Evolutionary conservation across 2,329 filamentous ascomycete species (phyloP).

Genomic region (Escovopsis sp.): DNA sequence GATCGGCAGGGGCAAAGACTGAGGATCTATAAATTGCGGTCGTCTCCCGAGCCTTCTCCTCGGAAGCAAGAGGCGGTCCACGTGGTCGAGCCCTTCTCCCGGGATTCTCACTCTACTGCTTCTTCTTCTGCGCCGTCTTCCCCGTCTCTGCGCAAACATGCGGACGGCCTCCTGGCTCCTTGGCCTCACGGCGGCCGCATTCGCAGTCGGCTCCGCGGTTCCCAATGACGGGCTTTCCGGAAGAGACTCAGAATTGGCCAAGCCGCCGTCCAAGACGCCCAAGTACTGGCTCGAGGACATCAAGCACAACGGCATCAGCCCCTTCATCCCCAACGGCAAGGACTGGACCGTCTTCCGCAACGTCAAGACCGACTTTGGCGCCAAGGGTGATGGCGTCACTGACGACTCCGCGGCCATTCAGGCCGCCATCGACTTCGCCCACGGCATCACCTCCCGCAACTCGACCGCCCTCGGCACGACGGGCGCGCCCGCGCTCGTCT

Average conservation of each 20-base stretch:
- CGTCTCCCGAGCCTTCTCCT: too few relatives aligned
- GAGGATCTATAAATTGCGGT: too few relatives aligned
- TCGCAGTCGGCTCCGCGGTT: constrained; percentile 1
- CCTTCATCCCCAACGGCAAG: constrained; percentile 6
- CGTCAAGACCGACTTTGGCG: constrained; percentile 49
- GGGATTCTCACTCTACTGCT: background rate
- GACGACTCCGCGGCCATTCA: constrained; percentile 66
- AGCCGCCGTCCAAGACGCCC: background rate
- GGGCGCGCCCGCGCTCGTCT: constrained; percentile 10
- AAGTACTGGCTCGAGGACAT: constrained; percentile 8
- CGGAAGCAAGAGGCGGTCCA: too few relatives aligned
- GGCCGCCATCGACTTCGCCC: constrained; percentile 7
- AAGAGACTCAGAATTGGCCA: constrained; percentile 1
- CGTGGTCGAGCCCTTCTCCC: too few relatives aligned
- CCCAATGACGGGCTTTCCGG: background rate
- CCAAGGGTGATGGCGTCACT: constrained; percentile 43
- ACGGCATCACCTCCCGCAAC: constrained; percentile 4
- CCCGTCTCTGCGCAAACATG: background rate
- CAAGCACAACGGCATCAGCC: constrained; percentile 8
- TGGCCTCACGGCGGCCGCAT: constrained; percentile 2
- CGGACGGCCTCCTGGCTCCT: constrained; percentile 1
- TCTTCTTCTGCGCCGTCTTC: background rate
- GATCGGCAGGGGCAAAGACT: too few relatives aligned
- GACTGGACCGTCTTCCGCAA: constrained; percentile 48
- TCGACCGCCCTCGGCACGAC: constrained; percentile 6